A percentile compares a stretch with the other conserved stretches of the same genome.
Conservation (phyloP, 2,329 filamentous ascomycete species). For the Pyricularia sp. region DNA sequence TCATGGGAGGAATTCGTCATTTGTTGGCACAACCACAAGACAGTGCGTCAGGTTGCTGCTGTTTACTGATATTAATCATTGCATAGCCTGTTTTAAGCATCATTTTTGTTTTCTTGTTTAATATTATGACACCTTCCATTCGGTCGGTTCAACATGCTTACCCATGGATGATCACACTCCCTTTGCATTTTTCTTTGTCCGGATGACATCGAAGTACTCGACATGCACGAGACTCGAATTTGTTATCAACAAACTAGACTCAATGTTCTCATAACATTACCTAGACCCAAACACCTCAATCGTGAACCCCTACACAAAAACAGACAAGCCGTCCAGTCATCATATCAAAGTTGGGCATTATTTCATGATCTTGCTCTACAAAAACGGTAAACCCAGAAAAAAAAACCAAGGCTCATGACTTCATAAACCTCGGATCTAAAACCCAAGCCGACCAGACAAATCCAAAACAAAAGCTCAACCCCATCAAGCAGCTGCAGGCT, state of each 20-base stretch:
- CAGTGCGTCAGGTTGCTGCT: not conserved
- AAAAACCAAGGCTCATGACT: constrained; percentile 2
- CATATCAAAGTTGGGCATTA: not conserved
- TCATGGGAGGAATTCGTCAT: not conserved
- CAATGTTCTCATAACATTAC: not conserved
- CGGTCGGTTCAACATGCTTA: not conserved
- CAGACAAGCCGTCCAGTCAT: not conserved
- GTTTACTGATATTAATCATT: not conserved
- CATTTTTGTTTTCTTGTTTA: not conserved
- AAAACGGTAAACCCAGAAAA: not conserved
- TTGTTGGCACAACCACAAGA: not conserved
- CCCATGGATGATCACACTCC: not conserved
- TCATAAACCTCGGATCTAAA: not conserved
- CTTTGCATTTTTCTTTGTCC: not conserved
- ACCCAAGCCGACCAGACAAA: not conserved
- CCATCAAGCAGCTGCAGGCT: not conserved
- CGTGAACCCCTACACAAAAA: not conserved
- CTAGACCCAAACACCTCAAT: not conserved
- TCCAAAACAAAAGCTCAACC: not conserved
- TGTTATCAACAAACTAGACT: too few relatives aligned
- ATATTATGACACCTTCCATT: not conserved
- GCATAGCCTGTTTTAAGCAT: not conserved
- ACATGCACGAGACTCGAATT: not conserved
- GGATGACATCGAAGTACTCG: not conserved
- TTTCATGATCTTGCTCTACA: not conserved